These are phyloP conservation scores for Cordia subcordata DNA, from an alignment of 257 asterid species.

Conservation along the genomic window DNA sequence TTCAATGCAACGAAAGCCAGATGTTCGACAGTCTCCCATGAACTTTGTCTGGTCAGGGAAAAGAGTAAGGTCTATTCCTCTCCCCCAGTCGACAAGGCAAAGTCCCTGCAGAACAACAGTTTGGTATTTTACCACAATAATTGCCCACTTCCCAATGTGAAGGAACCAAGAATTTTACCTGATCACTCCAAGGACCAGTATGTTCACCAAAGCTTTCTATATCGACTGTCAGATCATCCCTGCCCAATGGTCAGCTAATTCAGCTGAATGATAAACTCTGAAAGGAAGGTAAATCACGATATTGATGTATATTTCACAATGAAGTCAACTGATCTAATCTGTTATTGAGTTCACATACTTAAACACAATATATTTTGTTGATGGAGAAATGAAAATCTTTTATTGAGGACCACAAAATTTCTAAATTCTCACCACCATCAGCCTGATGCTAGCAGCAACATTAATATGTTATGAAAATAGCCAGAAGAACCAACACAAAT, in stretches of 20 bases:
- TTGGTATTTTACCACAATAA: constrained; percentile 14
- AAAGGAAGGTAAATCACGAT: neutral
- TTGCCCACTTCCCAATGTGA: neutral
- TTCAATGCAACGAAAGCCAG: constrained; percentile 91
- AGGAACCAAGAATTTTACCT: constrained; percentile 43
- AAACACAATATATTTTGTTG: no score
- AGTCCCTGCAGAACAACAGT: constrained; percentile 60
- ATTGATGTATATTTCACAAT: neutral
- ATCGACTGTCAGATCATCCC: constrained; percentile 66
- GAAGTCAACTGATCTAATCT: neutral
- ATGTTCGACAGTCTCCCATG: constrained; percentile 82
- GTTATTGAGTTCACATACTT: no score
- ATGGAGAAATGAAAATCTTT: no score
- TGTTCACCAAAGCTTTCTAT: constrained; percentile 36
- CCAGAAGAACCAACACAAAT: no score
- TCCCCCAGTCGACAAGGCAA: constrained; percentile 98
- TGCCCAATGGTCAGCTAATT: constrained; percentile 19
- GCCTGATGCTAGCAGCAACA: no score
- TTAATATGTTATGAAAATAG: no score
- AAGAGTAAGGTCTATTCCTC: constrained; percentile 77
- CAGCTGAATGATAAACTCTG: neutral
- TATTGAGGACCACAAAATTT: no score
- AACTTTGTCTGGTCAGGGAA: constrained; percentile 63
- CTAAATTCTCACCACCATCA: no score
- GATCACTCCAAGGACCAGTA: constrained; percentile 78